Percentiles rank a stretch among this genome's conserved stretches.
Conservation (phyloP, 116 monocot species). For the Iris pallida region DNA sequence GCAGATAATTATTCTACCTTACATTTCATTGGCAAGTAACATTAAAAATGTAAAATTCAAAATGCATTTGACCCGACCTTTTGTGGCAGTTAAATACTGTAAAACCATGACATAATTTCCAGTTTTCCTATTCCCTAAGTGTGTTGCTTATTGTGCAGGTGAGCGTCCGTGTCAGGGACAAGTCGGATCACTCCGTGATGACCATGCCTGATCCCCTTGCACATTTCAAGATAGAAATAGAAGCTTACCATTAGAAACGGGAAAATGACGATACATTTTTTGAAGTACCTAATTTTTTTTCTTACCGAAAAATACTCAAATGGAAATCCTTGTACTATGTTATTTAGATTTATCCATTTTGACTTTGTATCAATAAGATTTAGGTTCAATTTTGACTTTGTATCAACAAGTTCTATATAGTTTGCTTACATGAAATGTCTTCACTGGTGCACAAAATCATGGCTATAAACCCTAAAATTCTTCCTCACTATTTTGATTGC, state of each 20-base stretch:
- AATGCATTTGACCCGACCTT: not conserved
- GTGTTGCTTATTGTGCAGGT: conserved; percentile 39
- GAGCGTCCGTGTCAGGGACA: conserved; percentile 66
- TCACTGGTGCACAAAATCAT: too few relatives aligned
- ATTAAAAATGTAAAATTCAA: not conserved
- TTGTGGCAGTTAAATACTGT: not conserved
- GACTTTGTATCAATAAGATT: too few relatives aligned
- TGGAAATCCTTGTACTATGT: too few relatives aligned
- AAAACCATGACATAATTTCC: too few relatives aligned
- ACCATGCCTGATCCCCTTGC: conserved; percentile 45
- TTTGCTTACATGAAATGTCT: too few relatives aligned
- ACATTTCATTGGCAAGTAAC: not conserved
- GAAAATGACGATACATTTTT: not conserved
- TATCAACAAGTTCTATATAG: too few relatives aligned
- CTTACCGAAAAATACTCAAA: too few relatives aligned
- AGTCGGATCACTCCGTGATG: conserved; percentile 33
- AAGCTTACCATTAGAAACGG: conserved; percentile 30
- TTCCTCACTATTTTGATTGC: too few relatives aligned
- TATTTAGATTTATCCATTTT: too few relatives aligned
- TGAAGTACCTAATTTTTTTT: too few relatives aligned
- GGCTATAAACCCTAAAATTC: too few relatives aligned
- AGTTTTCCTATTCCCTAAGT: not conserved
- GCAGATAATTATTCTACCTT: not conserved
- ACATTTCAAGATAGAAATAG: conserved; percentile 49
- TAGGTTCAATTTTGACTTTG: too few relatives aligned